phyloP scores from a whole-genome alignment of 345 rosid genomes.

The Bruguiera gymnorhiza region DNA sequence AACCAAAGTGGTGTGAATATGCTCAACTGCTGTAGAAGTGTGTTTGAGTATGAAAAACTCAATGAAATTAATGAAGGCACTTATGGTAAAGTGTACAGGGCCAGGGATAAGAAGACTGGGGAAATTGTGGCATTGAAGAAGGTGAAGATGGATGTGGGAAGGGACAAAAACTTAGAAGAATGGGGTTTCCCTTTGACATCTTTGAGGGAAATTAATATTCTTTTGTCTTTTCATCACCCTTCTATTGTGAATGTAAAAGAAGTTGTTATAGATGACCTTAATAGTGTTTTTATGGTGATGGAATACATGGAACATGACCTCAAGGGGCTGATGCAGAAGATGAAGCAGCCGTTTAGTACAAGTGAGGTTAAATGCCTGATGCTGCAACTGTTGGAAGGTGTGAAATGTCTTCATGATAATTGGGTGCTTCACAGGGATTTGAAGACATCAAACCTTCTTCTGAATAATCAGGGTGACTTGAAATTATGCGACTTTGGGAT shows the following conservation, averaged over 20 bases:
- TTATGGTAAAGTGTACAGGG: constrained; percentile 79
- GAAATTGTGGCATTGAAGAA: constrained; percentile 83
- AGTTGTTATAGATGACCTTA: constrained; percentile 64
- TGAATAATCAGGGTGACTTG: constrained; percentile 72
- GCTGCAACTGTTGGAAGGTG: constrained; percentile 79
- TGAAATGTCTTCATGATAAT: constrained; percentile 79
- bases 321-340: constrained; percentile 58
- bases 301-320: constrained; percentile 89
- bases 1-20: constrained; percentile 41
- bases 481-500: constrained; percentile 86
- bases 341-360: constrained; percentile 71
- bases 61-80: constrained; percentile 86
- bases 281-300: constrained; percentile 84
- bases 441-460: constrained; percentile 82
- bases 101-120: constrained; percentile 60
- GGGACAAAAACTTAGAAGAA: constrained; percentile 25
- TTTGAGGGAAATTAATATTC: constrained; percentile 84
- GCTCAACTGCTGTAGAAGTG: constrained; percentile 65
- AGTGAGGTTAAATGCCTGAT: constrained; percentile 90
- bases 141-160: constrained; percentile 41
- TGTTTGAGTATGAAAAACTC: constrained; percentile 61
- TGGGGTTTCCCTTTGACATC: constrained; percentile 78
- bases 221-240: constrained; percentile 65
- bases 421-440: constrained; percentile 93
- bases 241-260: constrained; percentile 74